These are phyloP conservation scores for Aspergillus proliferans DNA, from an alignment of 2,329 filamentous ascomycete genomes.

Conservation along the genomic window DNA sequence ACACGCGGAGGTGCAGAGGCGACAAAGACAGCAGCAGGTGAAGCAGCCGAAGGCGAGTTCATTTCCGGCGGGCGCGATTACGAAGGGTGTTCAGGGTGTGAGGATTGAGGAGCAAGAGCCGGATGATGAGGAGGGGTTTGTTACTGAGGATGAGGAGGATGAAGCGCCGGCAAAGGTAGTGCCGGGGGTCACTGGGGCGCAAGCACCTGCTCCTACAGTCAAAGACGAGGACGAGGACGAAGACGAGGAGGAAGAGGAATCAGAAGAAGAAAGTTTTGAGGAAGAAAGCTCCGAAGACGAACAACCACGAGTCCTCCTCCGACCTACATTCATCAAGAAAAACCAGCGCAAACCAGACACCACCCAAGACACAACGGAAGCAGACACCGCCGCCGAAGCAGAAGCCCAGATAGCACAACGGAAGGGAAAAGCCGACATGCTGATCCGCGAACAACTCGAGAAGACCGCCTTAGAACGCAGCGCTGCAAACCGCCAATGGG, in stretches of 20 bases:
- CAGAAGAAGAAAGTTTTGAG: slow-evolving; percentile 42
- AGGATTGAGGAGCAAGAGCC: slow-evolving; percentile 27
- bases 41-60: slow-evolving; percentile 40
- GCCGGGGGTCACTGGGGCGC: slow-evolving; percentile 10
- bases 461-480: slow-evolving; percentile 70
- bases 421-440: slow-evolving; percentile 65
- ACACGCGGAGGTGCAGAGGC: slow-evolving; percentile 30
- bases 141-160: slow-evolving; percentile 49
- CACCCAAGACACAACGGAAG: slow-evolving; percentile 14
- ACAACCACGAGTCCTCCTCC: slow-evolving; percentile 51
- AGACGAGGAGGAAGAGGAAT: slow-evolving; percentile 23
- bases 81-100: slow-evolving; percentile 25
- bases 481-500: slow-evolving; percentile 78
- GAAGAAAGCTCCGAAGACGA: slow-evolving; percentile 55
- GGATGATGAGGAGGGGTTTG: slow-evolving; percentile 52
- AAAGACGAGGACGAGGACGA: neutral
- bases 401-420: slow-evolving; percentile 44
- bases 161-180: slow-evolving; percentile 15
- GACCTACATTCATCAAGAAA: slow-evolving; percentile 64
- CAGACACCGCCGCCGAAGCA: slow-evolving; percentile 37
- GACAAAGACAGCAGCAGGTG: slow-evolving; percentile 42
- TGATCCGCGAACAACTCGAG: slow-evolving; percentile 84
- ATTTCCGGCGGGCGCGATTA: slow-evolving; percentile 28
- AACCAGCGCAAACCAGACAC: slow-evolving; percentile 45
- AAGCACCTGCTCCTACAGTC: slow-evolving; percentile 5